Evolutionary conservation across 106 monocot species (phyloP), one percentile per base, ranked within the genome.

Genomic region (Acanthochlamys bracteata): DNA sequence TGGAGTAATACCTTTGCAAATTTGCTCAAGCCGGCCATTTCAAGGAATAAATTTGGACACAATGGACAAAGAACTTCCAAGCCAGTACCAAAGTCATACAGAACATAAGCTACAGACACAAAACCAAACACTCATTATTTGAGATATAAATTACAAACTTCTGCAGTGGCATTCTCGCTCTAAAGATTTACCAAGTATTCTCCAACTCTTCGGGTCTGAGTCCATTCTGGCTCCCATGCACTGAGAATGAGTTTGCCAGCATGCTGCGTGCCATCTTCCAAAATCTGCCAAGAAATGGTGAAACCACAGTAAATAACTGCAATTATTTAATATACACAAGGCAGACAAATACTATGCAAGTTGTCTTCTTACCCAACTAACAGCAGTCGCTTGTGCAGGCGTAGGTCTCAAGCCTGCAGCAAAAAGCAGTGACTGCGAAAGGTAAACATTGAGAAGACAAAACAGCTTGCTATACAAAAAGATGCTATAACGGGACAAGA

Each of bases 261-360:
- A 75, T 98, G 96, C 61, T 98, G 96, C 96, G 92, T 98, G 43
- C 96, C 96, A 81, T 98, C 96, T 68, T 98, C 92, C 47, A 98
- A 57, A 55, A 98, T 78, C 96, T 98, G 65, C 23, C 21, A 25
- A 41, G 25, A 68, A 72, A 19, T 33, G 49, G 2, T 49, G 49
- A 4, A 4, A 49, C 49, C 49, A 49, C 17, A 16, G 33, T 16
- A 49, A 20, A 52, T 42, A 12, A 21, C 10, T 55, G n/a, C 55
- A 55, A 15, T 20, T 13, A 20, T 55, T 22, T 55, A 21, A 20
- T 10, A 55, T 14, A 49, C 10, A 49, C 49, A 2, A 14, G 10
- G 3, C 2, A 10, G 2, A 49, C 9, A 17, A 10, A 12, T 49
- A 17, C 15, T 12, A 2, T 10, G 2, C 3, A 12, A 49, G 15